Conservation (phyloP, 495 filamentous ascomycete species). For the Penicillium salamii region DNA sequence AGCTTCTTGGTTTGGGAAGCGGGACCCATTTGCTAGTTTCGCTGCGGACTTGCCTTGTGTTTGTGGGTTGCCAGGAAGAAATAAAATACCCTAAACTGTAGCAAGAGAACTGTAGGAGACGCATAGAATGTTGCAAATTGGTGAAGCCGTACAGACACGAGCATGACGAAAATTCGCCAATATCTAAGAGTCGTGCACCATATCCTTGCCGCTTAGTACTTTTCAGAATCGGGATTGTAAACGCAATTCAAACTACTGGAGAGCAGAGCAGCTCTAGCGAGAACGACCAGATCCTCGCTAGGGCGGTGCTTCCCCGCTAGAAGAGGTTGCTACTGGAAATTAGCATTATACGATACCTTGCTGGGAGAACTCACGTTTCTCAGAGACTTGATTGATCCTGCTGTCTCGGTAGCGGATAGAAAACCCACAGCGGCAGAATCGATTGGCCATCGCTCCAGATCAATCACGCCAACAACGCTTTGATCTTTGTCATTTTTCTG, state of each 20-base stretch:
- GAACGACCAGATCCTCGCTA: constrained; percentile 4
- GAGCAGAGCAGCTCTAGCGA: constrained; percentile 3
- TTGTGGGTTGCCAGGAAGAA: neutral
- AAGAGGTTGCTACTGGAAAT: constrained; percentile 2
- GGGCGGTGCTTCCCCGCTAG: neutral
- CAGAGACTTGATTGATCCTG: neutral
- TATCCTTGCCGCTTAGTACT: neutral
- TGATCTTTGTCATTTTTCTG: constrained; percentile 1
- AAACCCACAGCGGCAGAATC: neutral
- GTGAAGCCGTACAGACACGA: neutral
- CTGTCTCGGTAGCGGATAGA: neutral
- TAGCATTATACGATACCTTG: neutral
- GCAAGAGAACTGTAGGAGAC: too few species aligned
- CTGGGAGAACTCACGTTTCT: neutral
- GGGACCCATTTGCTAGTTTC: neutral
- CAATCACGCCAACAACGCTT: neutral
- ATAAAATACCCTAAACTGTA: too few species aligned
- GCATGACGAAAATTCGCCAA: neutral
- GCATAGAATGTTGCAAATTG: too few species aligned
- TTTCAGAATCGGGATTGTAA: neutral
- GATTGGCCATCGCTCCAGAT: constrained; percentile 2
- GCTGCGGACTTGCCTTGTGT: neutral
- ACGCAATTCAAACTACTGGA: constrained; percentile 1
- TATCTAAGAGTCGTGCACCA: neutral
- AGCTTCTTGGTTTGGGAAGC: neutral